Evolutionary conservation across 2,329 filamentous ascomycete species (phyloP).

Genomic region (Pestalotiopsis sp.): DNA sequence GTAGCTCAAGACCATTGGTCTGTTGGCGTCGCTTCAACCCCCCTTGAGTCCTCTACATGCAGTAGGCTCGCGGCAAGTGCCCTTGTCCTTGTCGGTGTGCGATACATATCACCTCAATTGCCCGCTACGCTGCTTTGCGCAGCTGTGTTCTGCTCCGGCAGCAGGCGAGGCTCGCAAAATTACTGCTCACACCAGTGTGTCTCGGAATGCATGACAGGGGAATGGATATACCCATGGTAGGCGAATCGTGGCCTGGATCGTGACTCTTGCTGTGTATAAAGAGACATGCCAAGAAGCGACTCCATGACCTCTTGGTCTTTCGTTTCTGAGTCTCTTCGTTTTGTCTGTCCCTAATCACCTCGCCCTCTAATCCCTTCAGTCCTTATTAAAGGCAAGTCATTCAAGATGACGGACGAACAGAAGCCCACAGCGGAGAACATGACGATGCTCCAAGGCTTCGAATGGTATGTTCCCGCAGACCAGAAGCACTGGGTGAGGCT

Average conservation of each 20-base stretch:
- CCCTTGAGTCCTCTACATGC: not conserved
- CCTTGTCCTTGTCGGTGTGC: not conserved
- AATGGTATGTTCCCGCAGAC: slow-evolving; percentile 71
- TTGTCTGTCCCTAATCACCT: not conserved
- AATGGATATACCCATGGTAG: not conserved
- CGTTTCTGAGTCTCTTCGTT: not conserved
- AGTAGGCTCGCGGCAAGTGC: not conserved
- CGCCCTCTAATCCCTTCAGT: not conserved
- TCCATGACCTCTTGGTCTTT: not conserved
- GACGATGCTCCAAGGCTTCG: slow-evolving; percentile 62
- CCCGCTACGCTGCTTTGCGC: not conserved
- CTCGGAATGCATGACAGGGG: not conserved
- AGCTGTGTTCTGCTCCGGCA: not conserved
- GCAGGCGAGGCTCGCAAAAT: not conserved
- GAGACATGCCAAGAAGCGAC: not conserved
- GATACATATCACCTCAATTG: not conserved
- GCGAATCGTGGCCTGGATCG: not conserved
- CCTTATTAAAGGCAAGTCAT: not conserved
- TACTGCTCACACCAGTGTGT: not conserved
- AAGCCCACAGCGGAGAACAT: slow-evolving; percentile 24
- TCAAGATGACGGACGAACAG: slow-evolving; percentile 23
- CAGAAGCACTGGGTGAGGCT: slow-evolving; percentile 64
- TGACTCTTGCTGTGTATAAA: not conserved
- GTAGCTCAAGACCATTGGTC: not conserved
- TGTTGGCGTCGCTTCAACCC: not conserved